Evolutionary conservation across 2,329 filamentous ascomycete species (phyloP).

Genomic region (Delphinella strobiligena): DNA sequence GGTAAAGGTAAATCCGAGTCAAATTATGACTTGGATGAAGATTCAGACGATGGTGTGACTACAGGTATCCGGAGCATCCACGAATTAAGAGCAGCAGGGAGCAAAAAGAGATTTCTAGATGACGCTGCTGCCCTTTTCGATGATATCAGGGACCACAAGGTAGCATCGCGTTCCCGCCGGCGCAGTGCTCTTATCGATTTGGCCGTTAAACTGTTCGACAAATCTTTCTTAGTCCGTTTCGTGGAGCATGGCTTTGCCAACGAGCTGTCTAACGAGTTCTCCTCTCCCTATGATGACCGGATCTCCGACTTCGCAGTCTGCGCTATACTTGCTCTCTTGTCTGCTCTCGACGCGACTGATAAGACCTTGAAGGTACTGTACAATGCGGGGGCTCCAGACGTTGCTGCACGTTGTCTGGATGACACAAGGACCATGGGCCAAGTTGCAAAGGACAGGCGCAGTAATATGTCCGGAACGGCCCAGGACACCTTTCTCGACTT

Average conservation of each 20-base stretch:
- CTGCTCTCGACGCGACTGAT: slow-evolving; percentile 35
- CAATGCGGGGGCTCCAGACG: slow-evolving; percentile 11
- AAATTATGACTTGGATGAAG: slow-evolving; percentile 28
- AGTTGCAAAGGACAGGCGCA: slow-evolving; percentile 52
- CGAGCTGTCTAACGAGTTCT: slow-evolving; percentile 51
- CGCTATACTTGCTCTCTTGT: slow-evolving; percentile 50
- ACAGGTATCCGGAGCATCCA: slow-evolving; percentile 45
- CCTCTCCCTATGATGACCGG: slow-evolving; percentile 24
- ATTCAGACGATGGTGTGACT: slow-evolving; percentile 31
- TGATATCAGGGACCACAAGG: slow-evolving; percentile 40
- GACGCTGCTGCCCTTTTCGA: slow-evolving; percentile 46
- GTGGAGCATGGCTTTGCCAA: slow-evolving; percentile 61
- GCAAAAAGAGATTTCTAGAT: slow-evolving; percentile 43
- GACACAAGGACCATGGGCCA: slow-evolving; percentile 43
- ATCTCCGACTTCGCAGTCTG: slow-evolving; percentile 49
- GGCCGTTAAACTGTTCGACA: slow-evolving; percentile 42
- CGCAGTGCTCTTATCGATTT: slow-evolving; percentile 45
- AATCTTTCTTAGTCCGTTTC: slow-evolving; percentile 56
- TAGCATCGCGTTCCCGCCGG: slow-evolving; percentile 32
- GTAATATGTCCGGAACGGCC: slow-evolving; percentile 56
- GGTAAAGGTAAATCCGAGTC: slow-evolving; percentile 14
- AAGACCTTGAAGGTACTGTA: slow-evolving; percentile 44
- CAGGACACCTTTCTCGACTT: slow-evolving; percentile 45
- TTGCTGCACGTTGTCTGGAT: slow-evolving; percentile 45
- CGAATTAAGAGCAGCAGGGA: slow-evolving; percentile 47